phyloP scores from a whole-genome alignment of 2,329 filamentous ascomycete species.

The Elsinoe arachidis region DNA sequence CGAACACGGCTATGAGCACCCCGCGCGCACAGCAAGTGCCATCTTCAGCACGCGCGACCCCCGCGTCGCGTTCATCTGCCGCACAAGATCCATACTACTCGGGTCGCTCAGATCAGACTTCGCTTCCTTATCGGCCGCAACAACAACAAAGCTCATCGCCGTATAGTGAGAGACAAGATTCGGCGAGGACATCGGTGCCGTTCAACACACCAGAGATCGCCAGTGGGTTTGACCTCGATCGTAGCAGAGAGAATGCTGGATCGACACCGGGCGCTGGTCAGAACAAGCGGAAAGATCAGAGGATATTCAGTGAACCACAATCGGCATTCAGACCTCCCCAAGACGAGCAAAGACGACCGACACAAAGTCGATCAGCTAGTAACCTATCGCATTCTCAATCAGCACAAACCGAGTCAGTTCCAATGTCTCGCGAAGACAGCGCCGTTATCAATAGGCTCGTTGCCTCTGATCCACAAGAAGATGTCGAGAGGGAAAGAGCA shows the following conservation, averaged over 20 bases:
- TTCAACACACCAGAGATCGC: constrained; percentile 33
- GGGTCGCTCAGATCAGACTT: constrained; percentile 17
- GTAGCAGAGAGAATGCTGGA: constrained; percentile 22
- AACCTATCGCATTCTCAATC: constrained; percentile 38
- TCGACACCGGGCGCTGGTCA: constrained; percentile 18
- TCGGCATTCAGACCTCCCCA: constrained; percentile 37
- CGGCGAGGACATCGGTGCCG: constrained; percentile 15
- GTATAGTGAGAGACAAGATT: constrained; percentile 20
- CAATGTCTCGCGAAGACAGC: constrained; percentile 63
- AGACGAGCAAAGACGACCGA: constrained; percentile 26
- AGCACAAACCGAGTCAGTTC: constrained; percentile 24
- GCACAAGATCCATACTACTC: constrained; percentile 61
- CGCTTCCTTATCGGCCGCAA: constrained; percentile 20
- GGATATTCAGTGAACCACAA: constrained; percentile 29
- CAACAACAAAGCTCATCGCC: constrained; percentile 21
- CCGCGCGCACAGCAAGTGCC: constrained; percentile 37
- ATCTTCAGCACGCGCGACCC: constrained; percentile 25
- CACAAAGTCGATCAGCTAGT: constrained; percentile 42
- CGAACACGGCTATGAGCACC: constrained; percentile 32
- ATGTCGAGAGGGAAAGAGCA: constrained; percentile 62
- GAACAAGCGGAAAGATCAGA: constrained; percentile 19
- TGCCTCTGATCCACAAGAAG: constrained; percentile 65
- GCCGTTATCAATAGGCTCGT: constrained; percentile 70
- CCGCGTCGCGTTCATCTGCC: constrained; percentile 54
- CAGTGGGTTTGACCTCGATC: constrained; percentile 36